Conservation (phyloP, 768 basidiomycete species). For the Tylopilus vinaceipallidus region DNA sequence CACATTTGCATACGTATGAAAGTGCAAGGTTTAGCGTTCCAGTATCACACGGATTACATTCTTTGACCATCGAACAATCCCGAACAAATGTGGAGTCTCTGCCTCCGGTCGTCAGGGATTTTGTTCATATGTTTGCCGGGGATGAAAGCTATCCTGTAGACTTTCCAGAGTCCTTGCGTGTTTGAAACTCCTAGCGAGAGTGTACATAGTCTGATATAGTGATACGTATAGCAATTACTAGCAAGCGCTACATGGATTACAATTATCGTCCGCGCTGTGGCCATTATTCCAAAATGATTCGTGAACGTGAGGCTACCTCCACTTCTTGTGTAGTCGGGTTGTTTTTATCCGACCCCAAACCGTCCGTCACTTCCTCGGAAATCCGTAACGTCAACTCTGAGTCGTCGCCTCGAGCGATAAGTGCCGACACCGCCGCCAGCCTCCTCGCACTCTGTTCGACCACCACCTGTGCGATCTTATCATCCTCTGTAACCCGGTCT, state of each 20-base stretch:
- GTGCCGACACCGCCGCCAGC: constrained; percentile 9
- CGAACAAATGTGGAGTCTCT: constrained; percentile 13
- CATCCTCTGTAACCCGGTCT: constrained; percentile 31
- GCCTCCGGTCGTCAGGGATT: constrained; percentile 31
- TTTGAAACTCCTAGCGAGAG: constrained; percentile 1
- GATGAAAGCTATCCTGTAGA: constrained; percentile 35
- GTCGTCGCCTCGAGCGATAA: constrained; percentile 16
- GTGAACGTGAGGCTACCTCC: constrained; percentile 13
- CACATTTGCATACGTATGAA: constrained; percentile 8
- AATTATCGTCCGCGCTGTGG: background rate
- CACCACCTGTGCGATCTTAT: constrained; percentile 15
- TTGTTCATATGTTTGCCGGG: constrained; percentile 33
- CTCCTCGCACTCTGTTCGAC: constrained; percentile 17
- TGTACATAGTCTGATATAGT: constrained; percentile 1
- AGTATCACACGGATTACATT: background rate
- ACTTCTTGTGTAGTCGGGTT: constrained; percentile 10
- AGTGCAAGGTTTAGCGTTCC: constrained; percentile 5
- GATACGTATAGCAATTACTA: background rate
- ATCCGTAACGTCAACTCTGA: constrained; percentile 27
- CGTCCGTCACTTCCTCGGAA: constrained; percentile 16
- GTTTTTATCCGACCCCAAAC: constrained; percentile 19
- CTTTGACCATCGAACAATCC: background rate
- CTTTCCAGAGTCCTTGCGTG: constrained; percentile 32
- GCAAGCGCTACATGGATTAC: background rate
- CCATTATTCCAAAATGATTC: constrained; percentile 4